Evolutionary conservation across 192 early-diverging fungal species (phyloP).

Genomic region (Pilaira anomala): DNA sequence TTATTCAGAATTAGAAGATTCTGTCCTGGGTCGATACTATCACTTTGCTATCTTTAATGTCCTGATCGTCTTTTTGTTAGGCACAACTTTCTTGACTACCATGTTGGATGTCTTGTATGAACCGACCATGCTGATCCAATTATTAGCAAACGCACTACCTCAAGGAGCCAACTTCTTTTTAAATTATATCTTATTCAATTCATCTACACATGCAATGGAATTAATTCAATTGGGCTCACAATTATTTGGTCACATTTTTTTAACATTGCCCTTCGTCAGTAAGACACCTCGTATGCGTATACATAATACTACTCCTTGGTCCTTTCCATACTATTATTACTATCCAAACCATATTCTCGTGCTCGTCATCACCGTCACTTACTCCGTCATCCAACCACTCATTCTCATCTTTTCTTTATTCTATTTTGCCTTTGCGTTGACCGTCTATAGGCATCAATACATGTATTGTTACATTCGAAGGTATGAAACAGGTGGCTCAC

Average conservation of each 20-base stretch:
- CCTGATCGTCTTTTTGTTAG: slow-evolving; percentile 57
- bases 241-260: slow-evolving; percentile 46
- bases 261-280: slow-evolving; percentile 43
- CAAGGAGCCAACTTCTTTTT: slow-evolving; percentile 61
- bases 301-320: slow-evolving; percentile 46
- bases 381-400: slow-evolving; percentile 56
- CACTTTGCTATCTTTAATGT: slow-evolving; percentile 64
- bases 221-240: slow-evolving; percentile 57
- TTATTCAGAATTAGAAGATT: slow-evolving; percentile 55
- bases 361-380: slow-evolving; percentile 59
- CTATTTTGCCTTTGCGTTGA: slow-evolving; percentile 50
- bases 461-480: slow-evolving; percentile 58
- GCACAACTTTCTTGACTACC: slow-evolving; percentile 50
- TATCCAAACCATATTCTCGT: slow-evolving; percentile 58
- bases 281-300: slow-evolving; percentile 54
- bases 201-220: slow-evolving; percentile 55
- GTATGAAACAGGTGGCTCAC: slow-evolving; percentile 54
- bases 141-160: slow-evolving; percentile 48
- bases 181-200: slow-evolving; percentile 60
- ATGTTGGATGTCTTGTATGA: slow-evolving; percentile 45
- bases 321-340: slow-evolving; percentile 62
- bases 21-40: slow-evolving; percentile 53
- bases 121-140: slow-evolving; percentile 49
- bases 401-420: slow-evolving; percentile 52
- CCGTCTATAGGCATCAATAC: slow-evolving; percentile 61